Base-by-base conservation (phyloP, 2,329 filamentous ascomycete genomes). In the Cytospora paraplurivora region DNA sequence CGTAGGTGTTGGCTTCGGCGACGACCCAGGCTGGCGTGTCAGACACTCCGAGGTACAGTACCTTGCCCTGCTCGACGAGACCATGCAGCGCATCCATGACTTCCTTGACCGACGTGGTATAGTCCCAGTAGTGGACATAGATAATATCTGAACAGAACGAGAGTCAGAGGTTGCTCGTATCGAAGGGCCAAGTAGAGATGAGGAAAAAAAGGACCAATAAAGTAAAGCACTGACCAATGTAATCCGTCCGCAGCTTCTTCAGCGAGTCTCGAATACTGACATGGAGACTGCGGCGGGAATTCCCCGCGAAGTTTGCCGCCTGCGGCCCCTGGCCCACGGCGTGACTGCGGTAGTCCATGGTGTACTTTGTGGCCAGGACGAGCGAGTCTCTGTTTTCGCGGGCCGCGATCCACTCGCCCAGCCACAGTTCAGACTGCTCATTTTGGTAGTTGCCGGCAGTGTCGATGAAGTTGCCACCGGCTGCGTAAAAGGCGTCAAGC, bases 381-480 rank as follows among this genome's bases (percentile, higher is more conserved):
- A 86, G 72, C 54, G 78, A 73, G 69, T 86, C 83, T 0, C 86
- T 79, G 68, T 81, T 82, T 11, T 75, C 70, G n/a, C 79, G 78
- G 2, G 68, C 58, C 0, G 71, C 59, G 76, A 86, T 81, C 82
- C 83, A 88, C 67, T 86, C 82, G 19, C 85, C 85, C 19, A 88
- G 70, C 79, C 80, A 85, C 13, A 63, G 69, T 67, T 88, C 85
- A 0, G 83, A 86, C 69, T 88, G 74, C 59, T 83, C 84, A 64
- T 81, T 68, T 68, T 87, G 82, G 73, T 88, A 88, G 67, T 78
- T 79, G 74, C 82, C 85, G 68, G 83, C 70, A 0, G 87, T 90
- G 72, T 92, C 89, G 70, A 92, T 87, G 73, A 91, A 91, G 76
- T 91, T 92, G 34, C 89, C 89, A 63, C 74, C 0, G 85, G 52